Base-by-base conservation (phyloP, 176 grass and related monocot species). In the Phoenix dactylifera region DNA sequence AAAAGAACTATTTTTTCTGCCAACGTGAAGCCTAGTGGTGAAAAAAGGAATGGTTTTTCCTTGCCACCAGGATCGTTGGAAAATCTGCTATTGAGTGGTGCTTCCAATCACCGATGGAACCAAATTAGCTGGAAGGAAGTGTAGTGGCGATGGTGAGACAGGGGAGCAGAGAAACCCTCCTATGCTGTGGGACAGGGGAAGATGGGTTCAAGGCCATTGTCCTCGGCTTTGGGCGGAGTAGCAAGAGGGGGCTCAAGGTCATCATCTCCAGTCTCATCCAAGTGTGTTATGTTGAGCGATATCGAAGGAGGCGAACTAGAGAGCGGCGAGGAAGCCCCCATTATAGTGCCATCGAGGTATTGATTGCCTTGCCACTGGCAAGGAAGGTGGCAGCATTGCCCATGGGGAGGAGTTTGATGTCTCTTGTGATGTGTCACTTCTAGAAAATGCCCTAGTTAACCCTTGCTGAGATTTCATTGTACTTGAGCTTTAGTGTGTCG, bases 331-430 rank as follows among this genome's bases (percentile, higher is more conserved):
- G 69, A 86, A 95, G 70, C 79, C 90, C 4, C 86, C 0, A 95
- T 95, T 16, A 51, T 95, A 6, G 86, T 95, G n/a, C 90, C 90
- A 1, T 89, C 86, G 1, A 77, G 86, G 62, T 89, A 89, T 59
- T 62, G 84, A 24, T 80, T 91, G 4, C 86, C 83, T 7, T 95
- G 1, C 86, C 86, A 0, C 51, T 66, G 0, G 70, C 64, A 22
- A 65, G 77, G 52, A 85, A 83, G 25, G 69, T 64, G 1, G 49
- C 62, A 3, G 65, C 70, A 23, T 91, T 84, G 28, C 78, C 84
- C 0, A 69, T 57, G 4, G 78, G 82, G 15, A 78, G 92, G 6
- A 69, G 60, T 0, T 91, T 87, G 18, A 29, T 88, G 59, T 91
- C 87, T 6, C 87, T 87, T 28, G 26, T 5, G 26, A 0, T 28